Conservation (phyloP, 441 rosid species). For the Omphalea diandra region DNA sequence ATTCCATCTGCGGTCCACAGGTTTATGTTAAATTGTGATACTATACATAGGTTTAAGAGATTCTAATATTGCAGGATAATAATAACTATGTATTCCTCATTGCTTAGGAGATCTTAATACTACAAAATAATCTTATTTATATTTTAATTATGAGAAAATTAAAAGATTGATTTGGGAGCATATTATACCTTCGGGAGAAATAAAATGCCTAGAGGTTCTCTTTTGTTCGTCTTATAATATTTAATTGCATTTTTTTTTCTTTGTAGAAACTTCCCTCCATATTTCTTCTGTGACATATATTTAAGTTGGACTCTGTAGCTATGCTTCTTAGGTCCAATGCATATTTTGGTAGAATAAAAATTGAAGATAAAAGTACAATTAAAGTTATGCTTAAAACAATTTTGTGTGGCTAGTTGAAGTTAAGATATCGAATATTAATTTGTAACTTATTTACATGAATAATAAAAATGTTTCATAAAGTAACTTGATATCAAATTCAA, state of each 20-base stretch:
- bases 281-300: not conserved
- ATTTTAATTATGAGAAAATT: not conserved
- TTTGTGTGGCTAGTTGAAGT: too few relatives aligned
- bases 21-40: not conserved
- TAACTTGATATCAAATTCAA: too few relatives aligned
- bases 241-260: not conserved
- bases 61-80: not conserved
- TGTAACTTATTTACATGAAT: too few relatives aligned
- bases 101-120: not conserved
- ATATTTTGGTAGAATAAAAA: too few relatives aligned
- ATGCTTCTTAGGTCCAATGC: too few relatives aligned
- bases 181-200: not conserved
- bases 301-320: too few relatives aligned
- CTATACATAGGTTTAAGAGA: not conserved
- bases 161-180: not conserved
- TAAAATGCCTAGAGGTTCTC: not conserved
- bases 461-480: too few relatives aligned
- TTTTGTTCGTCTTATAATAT: not conserved
- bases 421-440: too few relatives aligned
- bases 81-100: not conserved
- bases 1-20: too few relatives aligned
- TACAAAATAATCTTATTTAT: not conserved
- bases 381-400: too few relatives aligned
- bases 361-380: too few relatives aligned
- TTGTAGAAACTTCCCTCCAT: too few relatives aligned